Evolutionary conservation across 257 asterid species (phyloP).

Genomic region (Catharanthus roseus): DNA sequence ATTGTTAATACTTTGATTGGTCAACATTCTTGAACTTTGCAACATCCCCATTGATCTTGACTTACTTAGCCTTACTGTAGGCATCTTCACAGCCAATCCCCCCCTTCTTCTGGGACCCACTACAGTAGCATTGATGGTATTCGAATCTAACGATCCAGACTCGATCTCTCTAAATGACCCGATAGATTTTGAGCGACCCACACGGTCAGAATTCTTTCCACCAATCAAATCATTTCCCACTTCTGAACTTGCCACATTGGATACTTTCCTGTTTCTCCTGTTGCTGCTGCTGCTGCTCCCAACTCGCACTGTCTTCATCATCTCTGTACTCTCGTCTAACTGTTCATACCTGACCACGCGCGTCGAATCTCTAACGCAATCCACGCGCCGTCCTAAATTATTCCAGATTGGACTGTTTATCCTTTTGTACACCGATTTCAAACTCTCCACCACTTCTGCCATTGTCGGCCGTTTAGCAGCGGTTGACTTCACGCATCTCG

Average conservation of each 20-base stretch:
- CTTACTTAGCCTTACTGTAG: conserved; percentile 49
- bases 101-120: conserved; percentile 29
- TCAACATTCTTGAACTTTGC: conserved; percentile 32
- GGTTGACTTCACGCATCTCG: conserved; percentile 51
- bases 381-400: conserved; percentile 52
- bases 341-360: conserved; percentile 40
- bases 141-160: conserved; percentile 30
- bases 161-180: conserved; percentile 54
- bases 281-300: conserved; percentile 46
- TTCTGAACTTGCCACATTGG: conserved; percentile 32
- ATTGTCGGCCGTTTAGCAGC: conserved; percentile 67
- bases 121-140: background rate
- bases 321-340: conserved; percentile 55
- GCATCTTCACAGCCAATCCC: conserved; percentile 49
- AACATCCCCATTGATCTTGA: conserved; percentile 68
- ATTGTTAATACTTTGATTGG: conserved; percentile 2
- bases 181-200: conserved; percentile 55
- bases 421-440: conserved; percentile 40
- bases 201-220: conserved; percentile 6
- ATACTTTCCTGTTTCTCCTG: conserved; percentile 59
- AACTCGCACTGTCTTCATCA: conserved; percentile 23
- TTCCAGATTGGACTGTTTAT: conserved; percentile 37
- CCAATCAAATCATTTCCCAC: conserved; percentile 20
- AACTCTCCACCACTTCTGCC: conserved; percentile 61
- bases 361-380: conserved; percentile 25